Evolutionary conservation across 2,329 filamentous ascomycete genomes (phyloP).

Genomic region (Aspergillus sojae): DNA sequence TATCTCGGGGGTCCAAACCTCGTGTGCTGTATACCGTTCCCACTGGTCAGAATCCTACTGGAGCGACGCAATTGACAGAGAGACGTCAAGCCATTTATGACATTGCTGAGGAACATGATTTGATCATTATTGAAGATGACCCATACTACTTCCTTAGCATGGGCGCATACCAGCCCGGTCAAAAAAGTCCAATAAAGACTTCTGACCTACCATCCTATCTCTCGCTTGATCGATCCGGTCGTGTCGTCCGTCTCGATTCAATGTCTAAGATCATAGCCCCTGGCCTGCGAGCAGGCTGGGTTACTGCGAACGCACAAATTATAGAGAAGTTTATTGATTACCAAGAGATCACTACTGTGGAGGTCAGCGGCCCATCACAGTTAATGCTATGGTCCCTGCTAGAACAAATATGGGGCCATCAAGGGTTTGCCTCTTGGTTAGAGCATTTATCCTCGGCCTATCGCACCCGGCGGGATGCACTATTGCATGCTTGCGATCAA

Average conservation of each 20-base stretch:
- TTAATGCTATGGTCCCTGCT: background rate
- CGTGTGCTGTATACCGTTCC: background rate
- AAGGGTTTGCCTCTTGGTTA: background rate
- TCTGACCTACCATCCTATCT: background rate
- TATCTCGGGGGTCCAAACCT: background rate
- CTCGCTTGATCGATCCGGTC: background rate
- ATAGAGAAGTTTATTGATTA: background rate
- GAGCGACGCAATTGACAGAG: background rate
- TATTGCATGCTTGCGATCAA: background rate
- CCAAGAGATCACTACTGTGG: background rate
- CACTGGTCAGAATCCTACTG: background rate
- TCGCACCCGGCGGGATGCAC: background rate
- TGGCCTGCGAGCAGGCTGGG: background rate
- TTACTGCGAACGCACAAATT: background rate
- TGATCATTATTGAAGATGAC: background rate
- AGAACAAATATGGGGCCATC: background rate
- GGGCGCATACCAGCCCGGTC: background rate
- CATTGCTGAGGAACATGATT: background rate
- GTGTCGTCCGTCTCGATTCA: background rate
- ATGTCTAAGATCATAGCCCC: background rate
- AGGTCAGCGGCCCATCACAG: background rate
- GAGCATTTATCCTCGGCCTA: background rate
- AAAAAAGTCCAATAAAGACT: no score
- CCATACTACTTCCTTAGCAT: background rate
- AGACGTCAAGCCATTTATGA: constrained; percentile 2